These are phyloP conservation scores for Zizania palustris DNA, from an alignment of 202 grass and related monocot species.

Conservation along the genomic window DNA sequence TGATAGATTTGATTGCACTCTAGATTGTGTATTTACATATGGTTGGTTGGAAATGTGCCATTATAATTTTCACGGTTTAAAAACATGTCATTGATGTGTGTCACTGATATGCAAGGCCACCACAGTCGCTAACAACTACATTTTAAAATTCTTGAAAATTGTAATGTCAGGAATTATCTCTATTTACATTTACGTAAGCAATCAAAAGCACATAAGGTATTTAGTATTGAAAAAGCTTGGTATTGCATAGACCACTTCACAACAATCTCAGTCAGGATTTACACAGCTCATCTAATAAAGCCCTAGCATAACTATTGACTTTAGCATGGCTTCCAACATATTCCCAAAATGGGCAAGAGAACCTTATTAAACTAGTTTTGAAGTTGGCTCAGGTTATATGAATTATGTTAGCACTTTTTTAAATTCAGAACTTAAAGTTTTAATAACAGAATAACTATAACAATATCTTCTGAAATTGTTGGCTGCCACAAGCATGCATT, in stretches of 20 bases:
- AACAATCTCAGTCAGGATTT: neutral
- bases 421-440: neutral
- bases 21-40: neutral
- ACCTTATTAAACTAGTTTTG: neutral
- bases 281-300: no score
- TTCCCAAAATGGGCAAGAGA: constrained; percentile 15
- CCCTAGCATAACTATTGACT: neutral
- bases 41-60: no score
- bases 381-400: neutral
- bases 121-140: no score
- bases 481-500: neutral
- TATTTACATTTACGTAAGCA: neutral
- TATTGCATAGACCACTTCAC: neutral
- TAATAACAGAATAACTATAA: neutral
- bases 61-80: no score
- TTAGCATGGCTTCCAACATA: neutral
- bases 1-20: neutral
- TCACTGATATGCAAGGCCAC: no score
- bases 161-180: no score
- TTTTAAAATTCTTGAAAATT: no score
- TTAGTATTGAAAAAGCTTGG: neutral
- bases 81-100: no score
- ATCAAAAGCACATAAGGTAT: neutral
- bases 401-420: neutral
- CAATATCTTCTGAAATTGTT: neutral